Conservation (phyloP, 2,329 filamentous ascomycete genomes). For the Scytalidium sp. region DNA sequence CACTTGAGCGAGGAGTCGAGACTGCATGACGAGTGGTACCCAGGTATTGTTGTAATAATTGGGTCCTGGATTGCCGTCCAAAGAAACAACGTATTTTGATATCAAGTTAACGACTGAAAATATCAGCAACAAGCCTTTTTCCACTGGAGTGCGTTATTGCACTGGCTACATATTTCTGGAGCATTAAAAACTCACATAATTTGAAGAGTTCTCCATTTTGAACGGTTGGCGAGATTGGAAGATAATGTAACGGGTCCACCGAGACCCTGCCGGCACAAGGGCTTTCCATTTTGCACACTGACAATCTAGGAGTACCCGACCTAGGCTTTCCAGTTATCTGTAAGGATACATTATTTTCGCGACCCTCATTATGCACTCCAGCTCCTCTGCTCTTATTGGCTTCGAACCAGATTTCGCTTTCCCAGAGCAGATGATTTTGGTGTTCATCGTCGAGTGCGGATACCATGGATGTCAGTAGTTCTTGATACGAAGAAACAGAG, state of each 20-base stretch:
- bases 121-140: neutral
- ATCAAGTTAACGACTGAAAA: conserved; percentile 44
- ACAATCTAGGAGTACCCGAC: conserved; percentile 13
- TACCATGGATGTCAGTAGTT: conserved; percentile 22
- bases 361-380: neutral
- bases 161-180: neutral
- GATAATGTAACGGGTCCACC: conserved; percentile 34
- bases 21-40: conserved; percentile 45
- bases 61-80: conserved; percentile 46
- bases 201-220: conserved; percentile 46
- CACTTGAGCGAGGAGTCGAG: conserved; percentile 46
- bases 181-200: conserved; percentile 35
- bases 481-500: conserved; percentile 14
- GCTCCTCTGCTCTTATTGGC: neutral
- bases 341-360: conserved; percentile 4
- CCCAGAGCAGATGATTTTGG: conserved; percentile 1
- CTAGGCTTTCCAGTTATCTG: neutral
- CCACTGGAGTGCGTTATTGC: neutral
- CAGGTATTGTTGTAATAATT: conserved; percentile 42
- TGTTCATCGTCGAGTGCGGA: conserved; percentile 4
- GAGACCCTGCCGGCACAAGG: conserved; percentile 24
- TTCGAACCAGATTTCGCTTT: neutral
- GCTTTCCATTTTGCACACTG: neutral
- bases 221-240: conserved; percentile 39
- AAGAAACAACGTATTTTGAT: conserved; percentile 47